These are phyloP conservation scores for Dittrichia graveolens DNA, from an alignment of 129 eudicot species.

Conservation along the genomic window DNA sequence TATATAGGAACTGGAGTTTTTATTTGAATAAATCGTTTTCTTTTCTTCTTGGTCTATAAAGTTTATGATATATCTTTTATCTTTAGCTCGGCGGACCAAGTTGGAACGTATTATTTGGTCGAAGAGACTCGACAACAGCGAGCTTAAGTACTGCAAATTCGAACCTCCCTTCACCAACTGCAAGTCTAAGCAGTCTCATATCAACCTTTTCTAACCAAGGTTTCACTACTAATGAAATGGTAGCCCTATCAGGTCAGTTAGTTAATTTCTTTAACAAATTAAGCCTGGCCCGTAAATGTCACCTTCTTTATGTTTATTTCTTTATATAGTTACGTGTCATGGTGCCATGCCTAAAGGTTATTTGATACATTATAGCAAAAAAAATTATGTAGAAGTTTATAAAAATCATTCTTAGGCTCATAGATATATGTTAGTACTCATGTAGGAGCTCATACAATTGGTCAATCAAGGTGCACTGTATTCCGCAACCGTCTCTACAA, in stretches of 20 bases:
- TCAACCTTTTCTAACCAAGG: constrained; percentile 51
- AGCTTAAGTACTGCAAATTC: constrained; percentile 43
- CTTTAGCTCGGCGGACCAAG: constrained; percentile 62
- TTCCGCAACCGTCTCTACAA: constrained; percentile 44
- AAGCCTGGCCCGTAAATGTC: too few species aligned
- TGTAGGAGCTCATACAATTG: constrained; percentile 51
- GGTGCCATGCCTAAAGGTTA: too few species aligned
- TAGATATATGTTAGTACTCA: not conserved
- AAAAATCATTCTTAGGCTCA: not conserved
- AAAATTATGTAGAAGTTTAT: not conserved
- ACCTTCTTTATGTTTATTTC: too few species aligned
- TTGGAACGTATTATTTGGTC: constrained; percentile 50
- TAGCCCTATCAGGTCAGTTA: constrained; percentile 54
- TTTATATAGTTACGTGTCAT: too few species aligned
- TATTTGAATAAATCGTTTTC: too few species aligned
- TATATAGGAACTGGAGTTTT: too few species aligned
- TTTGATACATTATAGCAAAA: not conserved
- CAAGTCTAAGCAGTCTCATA: constrained; percentile 45
- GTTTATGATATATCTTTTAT: not conserved
- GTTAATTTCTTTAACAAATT: too few species aligned
- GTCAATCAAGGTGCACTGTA: constrained; percentile 44
- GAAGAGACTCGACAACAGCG: constrained; percentile 66
- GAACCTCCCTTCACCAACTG: constrained; percentile 41
- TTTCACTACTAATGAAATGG: constrained; percentile 53
- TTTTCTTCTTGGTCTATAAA: too few species aligned